Conservation (phyloP, 2,329 filamentous ascomycete species). For the Seiridium cupressi region DNA sequence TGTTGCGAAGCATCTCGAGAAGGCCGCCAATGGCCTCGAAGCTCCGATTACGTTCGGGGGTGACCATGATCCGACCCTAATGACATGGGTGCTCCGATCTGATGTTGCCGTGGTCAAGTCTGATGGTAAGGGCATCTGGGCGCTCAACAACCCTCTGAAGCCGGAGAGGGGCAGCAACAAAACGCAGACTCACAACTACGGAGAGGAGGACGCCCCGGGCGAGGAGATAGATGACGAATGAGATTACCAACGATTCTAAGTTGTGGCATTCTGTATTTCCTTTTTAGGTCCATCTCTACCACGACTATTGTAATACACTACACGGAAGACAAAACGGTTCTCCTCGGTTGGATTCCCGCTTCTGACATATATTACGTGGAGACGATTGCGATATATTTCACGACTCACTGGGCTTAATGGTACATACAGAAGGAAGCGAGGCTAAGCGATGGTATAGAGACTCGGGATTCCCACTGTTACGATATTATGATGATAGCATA, state of each 20-base stretch:
- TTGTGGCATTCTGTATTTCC: neutral
- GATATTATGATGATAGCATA: neutral
- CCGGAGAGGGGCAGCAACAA: slow-evolving; percentile 13
- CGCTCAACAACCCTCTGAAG: slow-evolving; percentile 27
- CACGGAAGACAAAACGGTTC: neutral
- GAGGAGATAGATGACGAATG: slow-evolving; percentile 23
- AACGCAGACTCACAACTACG: neutral
- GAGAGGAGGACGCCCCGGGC: slow-evolving; percentile 24
- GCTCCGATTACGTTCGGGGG: slow-evolving; percentile 23
- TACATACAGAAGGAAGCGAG: neutral
- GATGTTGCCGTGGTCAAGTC: slow-evolving; percentile 25
- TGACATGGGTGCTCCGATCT: slow-evolving; percentile 26
- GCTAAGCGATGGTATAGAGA: neutral
- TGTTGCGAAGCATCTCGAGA: slow-evolving; percentile 76
- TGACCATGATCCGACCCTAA: slow-evolving; percentile 22
- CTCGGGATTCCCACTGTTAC: neutral
- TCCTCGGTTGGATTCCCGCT: neutral
- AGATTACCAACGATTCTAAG: neutral
- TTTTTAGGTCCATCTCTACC: too few species aligned
- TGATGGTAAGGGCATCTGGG: slow-evolving; percentile 22
- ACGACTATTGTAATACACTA: too few species aligned
- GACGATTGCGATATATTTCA: neutral
- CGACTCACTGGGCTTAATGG: neutral
- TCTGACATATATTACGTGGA: neutral
- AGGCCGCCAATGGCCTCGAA: slow-evolving; percentile 34